Percentiles rank a stretch among this genome's conserved stretches.
phyloP scores from a whole-genome alignment of 75 land plant genomes.

The Selaginella moellendorffii region DNA sequence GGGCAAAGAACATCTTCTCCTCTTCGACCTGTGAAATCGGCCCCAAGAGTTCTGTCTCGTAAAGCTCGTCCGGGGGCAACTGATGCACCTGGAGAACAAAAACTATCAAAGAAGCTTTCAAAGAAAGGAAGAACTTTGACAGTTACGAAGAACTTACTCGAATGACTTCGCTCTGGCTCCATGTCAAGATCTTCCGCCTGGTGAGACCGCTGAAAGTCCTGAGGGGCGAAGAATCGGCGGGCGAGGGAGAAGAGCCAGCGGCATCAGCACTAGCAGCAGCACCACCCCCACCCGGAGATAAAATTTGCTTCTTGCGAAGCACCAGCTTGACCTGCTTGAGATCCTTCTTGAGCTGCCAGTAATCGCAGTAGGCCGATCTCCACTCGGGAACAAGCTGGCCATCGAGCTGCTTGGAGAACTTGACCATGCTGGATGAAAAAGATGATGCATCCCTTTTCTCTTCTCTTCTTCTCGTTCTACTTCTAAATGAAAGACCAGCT shows the following conservation, averaged over 20 bases:
- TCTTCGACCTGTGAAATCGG: constrained; percentile 11
- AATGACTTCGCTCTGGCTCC: background rate
- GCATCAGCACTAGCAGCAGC: background rate
- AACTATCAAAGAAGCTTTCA: too few species aligned
- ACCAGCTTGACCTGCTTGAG: constrained; percentile 58
- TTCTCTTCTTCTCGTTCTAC: too few species aligned
- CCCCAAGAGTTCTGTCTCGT: constrained; percentile 21
- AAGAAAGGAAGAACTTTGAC: constrained; percentile 9
- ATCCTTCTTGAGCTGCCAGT: constrained; percentile 70
- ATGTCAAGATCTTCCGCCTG: background rate
- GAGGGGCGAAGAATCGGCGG: background rate
- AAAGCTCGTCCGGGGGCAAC: constrained; percentile 25
- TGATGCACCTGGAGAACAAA: constrained; percentile 35
- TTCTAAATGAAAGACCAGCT: too few species aligned
- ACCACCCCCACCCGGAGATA: constrained; percentile 3
- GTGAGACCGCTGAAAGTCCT: background rate
- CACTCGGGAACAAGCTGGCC: constrained; percentile 89
- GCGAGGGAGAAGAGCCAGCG: background rate
- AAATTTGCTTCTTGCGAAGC: background rate
- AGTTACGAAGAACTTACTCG: background rate
- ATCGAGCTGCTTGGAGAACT: constrained; percentile 90
- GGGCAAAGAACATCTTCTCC: background rate
- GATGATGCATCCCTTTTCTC: too few species aligned
- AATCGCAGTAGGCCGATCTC: constrained; percentile 78
- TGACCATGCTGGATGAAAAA: constrained; percentile 86